Evolutionary conservation across 768 basidiomycete species (phyloP).

Genomic region (Trametes cubensis): DNA sequence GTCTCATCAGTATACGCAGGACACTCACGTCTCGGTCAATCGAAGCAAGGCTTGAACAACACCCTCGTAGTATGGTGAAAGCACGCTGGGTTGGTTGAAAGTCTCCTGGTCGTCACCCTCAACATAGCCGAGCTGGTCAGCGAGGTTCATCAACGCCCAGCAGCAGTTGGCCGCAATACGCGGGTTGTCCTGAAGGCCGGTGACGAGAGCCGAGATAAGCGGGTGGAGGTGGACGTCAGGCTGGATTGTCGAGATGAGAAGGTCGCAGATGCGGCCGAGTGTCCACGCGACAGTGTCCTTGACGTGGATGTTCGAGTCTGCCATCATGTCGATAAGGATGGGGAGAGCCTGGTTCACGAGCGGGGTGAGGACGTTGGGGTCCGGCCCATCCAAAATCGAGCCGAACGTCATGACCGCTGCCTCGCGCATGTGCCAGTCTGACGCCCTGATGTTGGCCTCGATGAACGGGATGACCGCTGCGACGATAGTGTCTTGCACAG

Average conservation of each 20-base stretch:
- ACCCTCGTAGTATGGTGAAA: constrained; percentile 89
- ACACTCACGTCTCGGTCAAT: constrained; percentile 80
- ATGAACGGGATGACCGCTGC: constrained; percentile 96
- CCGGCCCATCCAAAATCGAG: constrained; percentile 95
- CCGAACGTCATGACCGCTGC: constrained; percentile 99
- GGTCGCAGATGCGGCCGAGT: constrained; percentile 90
- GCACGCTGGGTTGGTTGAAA: constrained; percentile 57
- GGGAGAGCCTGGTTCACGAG: constrained; percentile 94
- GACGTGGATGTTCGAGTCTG: constrained; percentile 79
- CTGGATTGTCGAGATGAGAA: constrained; percentile 83
- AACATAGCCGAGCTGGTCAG: constrained; percentile 80
- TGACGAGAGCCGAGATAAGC: constrained; percentile 80
- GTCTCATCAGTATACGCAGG: neutral
- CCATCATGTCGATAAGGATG: constrained; percentile 95
- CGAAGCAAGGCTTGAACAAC: constrained; percentile 82
- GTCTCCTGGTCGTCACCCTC: constrained; percentile 61
- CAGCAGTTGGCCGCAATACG: constrained; percentile 93
- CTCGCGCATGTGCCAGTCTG: constrained; percentile 94
- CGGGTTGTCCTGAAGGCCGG: constrained; percentile 76
- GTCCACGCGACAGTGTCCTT: constrained; percentile 99
- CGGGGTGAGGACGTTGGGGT: constrained; percentile 82
- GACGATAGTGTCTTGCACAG: constrained; percentile 89
- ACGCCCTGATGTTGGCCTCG: constrained; percentile 89
- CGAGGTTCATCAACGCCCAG: constrained; percentile 95
- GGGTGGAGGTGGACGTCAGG: constrained; percentile 86